Evolutionary conservation across 2,329 filamentous ascomycete species (phyloP).

Genomic region (Tolypocladium album): DNA sequence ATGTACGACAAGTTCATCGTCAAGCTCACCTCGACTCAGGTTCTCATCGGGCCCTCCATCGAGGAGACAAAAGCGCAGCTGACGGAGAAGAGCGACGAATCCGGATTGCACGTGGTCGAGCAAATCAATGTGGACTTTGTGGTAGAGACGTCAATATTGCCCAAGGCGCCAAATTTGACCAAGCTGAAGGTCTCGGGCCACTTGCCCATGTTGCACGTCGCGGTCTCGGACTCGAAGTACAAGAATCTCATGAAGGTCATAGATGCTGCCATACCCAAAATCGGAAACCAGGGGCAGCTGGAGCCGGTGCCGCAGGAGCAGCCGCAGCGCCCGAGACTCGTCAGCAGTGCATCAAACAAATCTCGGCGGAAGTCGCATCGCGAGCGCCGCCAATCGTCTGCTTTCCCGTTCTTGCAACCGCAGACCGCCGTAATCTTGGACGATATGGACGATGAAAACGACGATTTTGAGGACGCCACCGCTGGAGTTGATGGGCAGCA

Average conservation of each 20-base stretch:
- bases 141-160: constrained; percentile 93
- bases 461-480: constrained; percentile 56
- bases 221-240: constrained; percentile 90
- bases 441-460: constrained; percentile 59
- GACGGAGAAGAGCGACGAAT: constrained; percentile 52
- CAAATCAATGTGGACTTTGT: constrained; percentile 96
- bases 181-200: constrained; percentile 87
- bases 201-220: constrained; percentile 82
- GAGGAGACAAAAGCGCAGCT: constrained; percentile 81
- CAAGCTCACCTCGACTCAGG: constrained; percentile 87
- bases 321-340: constrained; percentile 29
- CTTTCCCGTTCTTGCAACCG: constrained; percentile 62
- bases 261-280: constrained; percentile 85
- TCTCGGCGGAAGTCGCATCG: constrained; percentile 32
- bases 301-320: constrained; percentile 15
- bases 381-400: constrained; percentile 53
- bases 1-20: constrained; percentile 98
- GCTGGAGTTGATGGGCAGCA: constrained; percentile 45
- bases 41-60: constrained; percentile 89
- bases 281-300: constrained; percentile 34
- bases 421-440: constrained; percentile 72
- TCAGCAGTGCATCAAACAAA: constrained; percentile 34
- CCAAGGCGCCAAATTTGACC: constrained; percentile 85
- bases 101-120: constrained; percentile 82
- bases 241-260: constrained; percentile 95